Evolutionary conservation across 1,284 basidiomycete genomes (phyloP).

Genomic region (Xerocomus nothofagi): DNA sequence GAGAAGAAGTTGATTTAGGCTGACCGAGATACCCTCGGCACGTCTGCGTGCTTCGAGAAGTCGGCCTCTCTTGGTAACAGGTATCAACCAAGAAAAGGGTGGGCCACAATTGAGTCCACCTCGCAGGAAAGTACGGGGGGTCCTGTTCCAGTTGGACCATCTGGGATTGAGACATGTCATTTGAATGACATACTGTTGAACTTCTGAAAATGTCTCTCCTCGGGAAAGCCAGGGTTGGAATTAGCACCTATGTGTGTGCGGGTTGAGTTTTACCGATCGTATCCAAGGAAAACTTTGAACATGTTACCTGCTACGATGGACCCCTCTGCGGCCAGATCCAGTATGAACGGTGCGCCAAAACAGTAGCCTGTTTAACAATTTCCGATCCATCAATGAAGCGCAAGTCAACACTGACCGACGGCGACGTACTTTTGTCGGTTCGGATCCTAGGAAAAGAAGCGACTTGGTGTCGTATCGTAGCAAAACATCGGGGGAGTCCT

Average conservation of each 20-base stretch:
- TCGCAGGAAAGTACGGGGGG: slow-evolving; percentile 51
- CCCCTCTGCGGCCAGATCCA: slow-evolving; percentile 45
- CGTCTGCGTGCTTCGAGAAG: slow-evolving; percentile 19
- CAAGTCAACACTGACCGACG: slow-evolving; percentile 33
- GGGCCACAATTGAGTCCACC: slow-evolving; percentile 31
- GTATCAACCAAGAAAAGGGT: slow-evolving; percentile 22
- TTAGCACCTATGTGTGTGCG: slow-evolving; percentile 43
- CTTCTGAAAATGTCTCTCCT: slow-evolving; percentile 50
- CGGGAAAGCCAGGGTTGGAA: slow-evolving; percentile 55
- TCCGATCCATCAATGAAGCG: not conserved
- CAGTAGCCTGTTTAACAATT: slow-evolving; percentile 46
- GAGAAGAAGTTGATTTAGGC: slow-evolving; percentile 28
- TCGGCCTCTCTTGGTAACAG: slow-evolving; percentile 31
- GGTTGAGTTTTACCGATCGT: not conserved
- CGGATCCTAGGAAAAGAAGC: slow-evolving; percentile 1
- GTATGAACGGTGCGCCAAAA: slow-evolving; percentile 54
- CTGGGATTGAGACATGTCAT: not conserved
- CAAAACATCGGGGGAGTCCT: not conserved
- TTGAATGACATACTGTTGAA: slow-evolving; percentile 42
- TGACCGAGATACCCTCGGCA: slow-evolving; percentile 31
- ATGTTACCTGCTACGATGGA: slow-evolving; percentile 45
- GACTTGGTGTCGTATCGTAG: not conserved
- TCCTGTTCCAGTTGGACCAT: slow-evolving; percentile 33
- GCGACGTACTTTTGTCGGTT: slow-evolving; percentile 35
- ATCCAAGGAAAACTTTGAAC: not conserved